Base-by-base conservation (phyloP, 768 basidiomycete species). In the Lentinula boryana region DNA sequence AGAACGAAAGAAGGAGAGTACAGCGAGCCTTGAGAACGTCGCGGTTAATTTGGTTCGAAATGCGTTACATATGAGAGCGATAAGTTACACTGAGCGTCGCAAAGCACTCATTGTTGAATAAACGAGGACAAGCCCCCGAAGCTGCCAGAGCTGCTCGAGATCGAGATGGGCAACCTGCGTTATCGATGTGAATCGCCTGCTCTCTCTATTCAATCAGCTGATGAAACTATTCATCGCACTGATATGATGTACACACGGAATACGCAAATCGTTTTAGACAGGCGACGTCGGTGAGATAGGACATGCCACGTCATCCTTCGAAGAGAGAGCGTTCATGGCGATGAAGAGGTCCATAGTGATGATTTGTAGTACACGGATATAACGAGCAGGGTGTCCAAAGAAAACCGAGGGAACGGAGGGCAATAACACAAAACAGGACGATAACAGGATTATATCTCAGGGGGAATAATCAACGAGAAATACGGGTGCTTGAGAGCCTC, bases 401-500 rank as follows among this genome's bases (percentile, higher is more conserved):
- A 61, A 56, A 66, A 65, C 61, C 68, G 62, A 66, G 60, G 64
- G 53, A 49, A 58, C 41, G 58, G 51, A 59, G 64, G 63, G 65
- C 51, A 65, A 53, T 55, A 62, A 50, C 33, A 59, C 64, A 68
- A 68, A 65, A 68, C 66, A 67, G 66, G 66, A 64, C 62, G 64
- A 64, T 60, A 63, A 62, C 64, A 70, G 62, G 62, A 60, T 78
- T 80, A 91, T 74, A 86, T 76, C 76, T 91, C 89, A 62, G 83
- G 77, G 43, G 88, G 79, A 63, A 90, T 84, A 70, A 76, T 78
- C 69, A 87, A 70, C 55, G 82, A 78, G 70, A 95, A 93, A 74
- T 94, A 98, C 4, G 89, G 90, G 68, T 97, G 95, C 56, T 83
- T 81, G 62, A 97, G 82, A 18, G 95, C 95, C 33, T 93, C 88